Evolutionary conservation across 805 yeast genomes (phyloP), one percentile per base, ranked within the genome.

Genomic region (Saccharomycopsis javanensis): DNA sequence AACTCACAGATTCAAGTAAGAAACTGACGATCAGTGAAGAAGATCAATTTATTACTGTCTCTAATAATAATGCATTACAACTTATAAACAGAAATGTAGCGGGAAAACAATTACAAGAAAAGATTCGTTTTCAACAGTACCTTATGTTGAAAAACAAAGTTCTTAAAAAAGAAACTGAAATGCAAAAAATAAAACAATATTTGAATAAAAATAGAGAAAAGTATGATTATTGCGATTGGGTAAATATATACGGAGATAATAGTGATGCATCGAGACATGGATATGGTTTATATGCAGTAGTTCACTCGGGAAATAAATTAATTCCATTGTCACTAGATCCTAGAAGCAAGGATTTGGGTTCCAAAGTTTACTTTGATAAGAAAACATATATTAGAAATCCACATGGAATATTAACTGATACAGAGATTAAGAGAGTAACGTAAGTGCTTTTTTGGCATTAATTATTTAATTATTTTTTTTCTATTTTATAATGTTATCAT

Each of bases 211-310:
- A 76, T 55, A 69, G 70, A 57, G 64, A 65, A 5, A 69, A 70
- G 53, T 71, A 75, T 48, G 79, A 75, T 54, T 65, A 67, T 57
- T 73, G 75, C 55, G 85, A 82, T 62, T 69, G 83, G 42, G 62
- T 75, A 8, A 53, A 63, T 13, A 69, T 80, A 10, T 71, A 73
- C 33, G 75, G 75, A 3, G 70, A 70, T 28, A 30, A 33, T 15
- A 34, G 46, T 23, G 51, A 37, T 15, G 37, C 23, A 30, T 53
- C 42, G 5, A 52, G 28, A 13, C 27, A 6, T 20, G 57, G 55
- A 11, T 55, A 46, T 42, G 61, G 61, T n/a, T 65, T 67, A 33
- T 81, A 72, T 66, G 80, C 81, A 0, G 69, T 76, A 2, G 64
- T 72, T 1, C 64, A 69, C 16, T 66, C 68, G 31, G 81, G 79